Base-by-base conservation (phyloP, 1,139 yeast genomes). In the Geotrichum carabidarum region DNA sequence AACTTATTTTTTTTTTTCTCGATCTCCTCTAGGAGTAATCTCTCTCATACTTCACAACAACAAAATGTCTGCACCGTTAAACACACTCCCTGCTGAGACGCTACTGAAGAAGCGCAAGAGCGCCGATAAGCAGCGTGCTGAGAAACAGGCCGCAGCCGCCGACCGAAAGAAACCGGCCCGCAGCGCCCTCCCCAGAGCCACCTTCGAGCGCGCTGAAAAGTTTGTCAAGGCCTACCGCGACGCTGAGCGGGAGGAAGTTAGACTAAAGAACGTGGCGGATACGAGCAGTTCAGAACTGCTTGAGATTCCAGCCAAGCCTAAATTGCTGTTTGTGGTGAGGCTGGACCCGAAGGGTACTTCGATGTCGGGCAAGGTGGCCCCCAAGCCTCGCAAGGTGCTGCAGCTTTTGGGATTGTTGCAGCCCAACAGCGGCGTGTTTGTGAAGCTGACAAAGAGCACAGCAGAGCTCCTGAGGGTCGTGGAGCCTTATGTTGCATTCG, bases 341-440 rank as follows among this genome's bases (percentile, higher is more conserved):
- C 9, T n/a, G 15, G 17, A 9, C 2, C 31, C 27, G 4, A 27
- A 22, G 34, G 9, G 34, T 3, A 91, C 93, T 84, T 93, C 93
- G 91, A 98, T 98, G 90, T 88, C 91, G 78, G 87, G 82, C 90
- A 93, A 91, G 86, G 89, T 93, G 71, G 90, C 99, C 72, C 99
- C 99, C 73, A 93, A 93, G 88, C 97, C 98, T 81, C 88, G 98
- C 86, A 93, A 93, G 89, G 96, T 93, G 70, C 79, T 93, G 78
- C 98, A 93, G 82, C 85, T 94, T 75, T 82, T 93, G 78, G 88
- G 99, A 82, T 86, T 93, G 77, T 84, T 87, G 76, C 97, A 91
- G 81, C 89, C 93, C 79, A 91, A 93, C 84, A 84, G 95, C 71
- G 99, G 96, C 84, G 96, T 90, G 68, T 93, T 93, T 74, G 95